These are phyloP conservation scores for Neodidymelliopsis sp. DNA, from an alignment of 2,329 filamentous ascomycete species.

Conservation along the genomic window DNA sequence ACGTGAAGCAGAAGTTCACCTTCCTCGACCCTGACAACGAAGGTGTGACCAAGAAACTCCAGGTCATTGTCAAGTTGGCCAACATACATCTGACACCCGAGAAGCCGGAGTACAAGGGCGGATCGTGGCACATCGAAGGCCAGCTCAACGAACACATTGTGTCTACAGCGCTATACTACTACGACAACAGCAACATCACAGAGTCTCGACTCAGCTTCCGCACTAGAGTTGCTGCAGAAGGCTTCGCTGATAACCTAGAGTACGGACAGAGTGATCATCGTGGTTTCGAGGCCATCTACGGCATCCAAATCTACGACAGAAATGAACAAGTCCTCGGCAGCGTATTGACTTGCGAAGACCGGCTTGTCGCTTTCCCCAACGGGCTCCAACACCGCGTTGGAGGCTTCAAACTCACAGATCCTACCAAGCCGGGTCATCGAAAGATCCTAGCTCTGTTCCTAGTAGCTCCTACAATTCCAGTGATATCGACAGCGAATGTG, in stretches of 20 bases:
- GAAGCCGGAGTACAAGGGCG: slow-evolving; percentile 61
- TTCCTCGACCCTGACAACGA: slow-evolving; percentile 1
- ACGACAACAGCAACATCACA: slow-evolving; percentile 66
- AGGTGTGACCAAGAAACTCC: slow-evolving; percentile 45
- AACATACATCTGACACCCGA: slow-evolving; percentile 66
- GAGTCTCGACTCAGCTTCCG: slow-evolving; percentile 31
- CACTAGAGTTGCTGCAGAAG: slow-evolving; percentile 11
- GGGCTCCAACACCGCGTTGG: slow-evolving; percentile 33
- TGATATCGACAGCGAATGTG: slow-evolving; percentile 60
- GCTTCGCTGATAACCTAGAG: slow-evolving; percentile 1
- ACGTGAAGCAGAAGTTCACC: slow-evolving; percentile 10
- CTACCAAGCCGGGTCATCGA: slow-evolving; percentile 60
- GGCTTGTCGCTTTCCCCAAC: slow-evolving; percentile 64
- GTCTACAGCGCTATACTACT: slow-evolving; percentile 68
- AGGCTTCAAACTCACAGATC: slow-evolving; percentile 59
- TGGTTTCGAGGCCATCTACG: slow-evolving; percentile 11
- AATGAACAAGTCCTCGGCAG: slow-evolving; percentile 55
- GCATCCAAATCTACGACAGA: background rate
- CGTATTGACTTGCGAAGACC: slow-evolving; percentile 56
- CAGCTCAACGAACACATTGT: slow-evolving; percentile 68
- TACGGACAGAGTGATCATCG: slow-evolving; percentile 10
- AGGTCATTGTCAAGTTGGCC: slow-evolving; percentile 69
- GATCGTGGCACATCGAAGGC: slow-evolving; percentile 60
- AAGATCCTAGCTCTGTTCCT: slow-evolving; percentile 66
- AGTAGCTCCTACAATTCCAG: slow-evolving; percentile 61